phyloP scores from a whole-genome alignment of 2,329 filamentous ascomycete species.

The Cordyceps cateniannulata region DNA sequence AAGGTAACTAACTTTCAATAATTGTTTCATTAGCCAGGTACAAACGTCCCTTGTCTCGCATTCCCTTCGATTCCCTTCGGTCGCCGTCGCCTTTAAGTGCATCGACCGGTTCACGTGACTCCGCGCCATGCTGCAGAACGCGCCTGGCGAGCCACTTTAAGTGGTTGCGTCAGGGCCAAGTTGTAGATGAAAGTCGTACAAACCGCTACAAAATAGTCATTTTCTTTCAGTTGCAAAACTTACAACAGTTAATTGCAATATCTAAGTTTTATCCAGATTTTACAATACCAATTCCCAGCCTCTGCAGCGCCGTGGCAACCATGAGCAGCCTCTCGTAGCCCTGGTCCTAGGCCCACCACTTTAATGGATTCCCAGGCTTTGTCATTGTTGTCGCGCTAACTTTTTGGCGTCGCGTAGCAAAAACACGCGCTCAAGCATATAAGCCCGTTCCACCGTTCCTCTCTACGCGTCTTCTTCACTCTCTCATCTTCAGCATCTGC shows the following conservation, averaged over 20 bases:
- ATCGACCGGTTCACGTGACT: constrained; percentile 18
- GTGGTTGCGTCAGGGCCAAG: constrained; percentile 3
- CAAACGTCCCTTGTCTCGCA: background rate
- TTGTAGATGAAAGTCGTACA: background rate
- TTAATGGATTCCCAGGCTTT: constrained; percentile 20
- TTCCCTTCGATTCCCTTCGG: constrained; percentile 10
- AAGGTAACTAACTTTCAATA: background rate
- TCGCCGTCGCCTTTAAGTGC: constrained; percentile 11
- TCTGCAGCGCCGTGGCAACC: background rate
- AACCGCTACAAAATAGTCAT: background rate
- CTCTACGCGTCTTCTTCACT: constrained; percentile 17
- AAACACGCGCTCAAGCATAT: constrained; percentile 24
- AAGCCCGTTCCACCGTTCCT: constrained; percentile 25
- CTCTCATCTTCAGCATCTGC: constrained; percentile 17
- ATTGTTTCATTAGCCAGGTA: background rate
- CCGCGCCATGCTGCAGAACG: constrained; percentile 15
- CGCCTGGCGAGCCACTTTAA: constrained; percentile 9
- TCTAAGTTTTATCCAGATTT: background rate
- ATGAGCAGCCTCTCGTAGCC: background rate
- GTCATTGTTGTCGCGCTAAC: constrained; percentile 22
- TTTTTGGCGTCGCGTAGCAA: constrained; percentile 18
- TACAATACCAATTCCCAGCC: background rate
- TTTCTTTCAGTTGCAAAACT: background rate
- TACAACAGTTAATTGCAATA: background rate
- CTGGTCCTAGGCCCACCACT: background rate